phyloP scores from a whole-genome alignment of 371 early-diverging fungal species.

The Neoconidiobolus thromboides region DNA sequence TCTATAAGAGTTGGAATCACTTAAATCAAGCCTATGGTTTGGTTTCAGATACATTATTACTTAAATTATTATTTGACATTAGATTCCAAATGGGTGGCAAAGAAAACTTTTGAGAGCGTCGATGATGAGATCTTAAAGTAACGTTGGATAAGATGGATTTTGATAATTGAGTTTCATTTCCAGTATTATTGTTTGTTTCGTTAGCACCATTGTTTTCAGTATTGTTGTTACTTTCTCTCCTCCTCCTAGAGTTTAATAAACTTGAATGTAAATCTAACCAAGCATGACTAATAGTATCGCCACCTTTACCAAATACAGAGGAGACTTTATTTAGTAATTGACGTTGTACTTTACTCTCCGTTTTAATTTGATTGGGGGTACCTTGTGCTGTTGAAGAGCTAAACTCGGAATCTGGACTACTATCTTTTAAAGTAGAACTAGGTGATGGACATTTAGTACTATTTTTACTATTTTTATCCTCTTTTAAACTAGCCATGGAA shows the following conservation, averaged over 20 bases:
- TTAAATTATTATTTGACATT: background rate
- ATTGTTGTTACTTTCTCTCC: too few species aligned
- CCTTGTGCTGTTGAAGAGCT: background rate
- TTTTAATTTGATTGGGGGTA: background rate
- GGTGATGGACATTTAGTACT: background rate
- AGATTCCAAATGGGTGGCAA: conserved; percentile 5
- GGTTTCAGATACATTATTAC: too few species aligned
- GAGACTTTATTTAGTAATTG: background rate
- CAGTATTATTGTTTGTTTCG: too few species aligned
- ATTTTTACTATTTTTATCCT: background rate
- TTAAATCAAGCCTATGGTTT: too few species aligned
- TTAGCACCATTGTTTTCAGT: too few species aligned
- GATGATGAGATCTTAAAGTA: conserved; percentile 3
- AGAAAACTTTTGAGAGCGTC: background rate
- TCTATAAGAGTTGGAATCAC: too few species aligned
- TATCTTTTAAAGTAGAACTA: background rate
- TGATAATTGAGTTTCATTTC: background rate
- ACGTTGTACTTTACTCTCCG: background rate
- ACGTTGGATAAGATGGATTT: conserved; percentile 1
- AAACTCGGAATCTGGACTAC: background rate
- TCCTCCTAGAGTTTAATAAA: too few species aligned
- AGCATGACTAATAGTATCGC: background rate
- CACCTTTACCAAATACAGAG: background rate
- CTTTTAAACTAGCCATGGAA: background rate
- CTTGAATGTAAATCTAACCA: conserved; percentile 4